Evolutionary conservation across 805 yeast genomes (phyloP).

Genomic region (Komagataella phaffii): DNA sequence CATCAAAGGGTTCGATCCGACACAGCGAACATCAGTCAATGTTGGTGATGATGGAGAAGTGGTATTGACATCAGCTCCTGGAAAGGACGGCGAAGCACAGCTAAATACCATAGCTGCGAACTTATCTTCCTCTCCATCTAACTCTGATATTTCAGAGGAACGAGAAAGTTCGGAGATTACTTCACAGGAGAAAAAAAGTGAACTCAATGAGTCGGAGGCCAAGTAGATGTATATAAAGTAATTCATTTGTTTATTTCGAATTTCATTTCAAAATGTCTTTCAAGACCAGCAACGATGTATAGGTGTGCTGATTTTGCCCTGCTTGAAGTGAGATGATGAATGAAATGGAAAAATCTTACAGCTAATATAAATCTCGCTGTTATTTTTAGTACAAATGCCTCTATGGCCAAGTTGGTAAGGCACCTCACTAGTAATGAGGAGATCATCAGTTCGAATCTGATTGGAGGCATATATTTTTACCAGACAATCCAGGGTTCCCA

Average conservation of each 20-base stretch:
- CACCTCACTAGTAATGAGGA: constrained; percentile 1
- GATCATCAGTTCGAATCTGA: constrained; percentile 1
- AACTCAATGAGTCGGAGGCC: neutral
- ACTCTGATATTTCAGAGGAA: neutral
- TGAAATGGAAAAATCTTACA: no score
- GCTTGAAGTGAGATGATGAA: no score
- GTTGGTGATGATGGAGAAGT: neutral
- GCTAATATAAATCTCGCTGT: no score
- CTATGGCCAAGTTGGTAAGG: constrained; percentile 1
- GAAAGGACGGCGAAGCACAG: neutral
- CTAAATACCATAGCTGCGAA: neutral
- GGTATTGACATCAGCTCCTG: neutral
- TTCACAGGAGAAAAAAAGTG: neutral
- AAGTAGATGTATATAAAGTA: neutral
- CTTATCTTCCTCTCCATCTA: neutral
- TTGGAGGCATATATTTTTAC: neutral
- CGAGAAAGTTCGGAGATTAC: neutral
- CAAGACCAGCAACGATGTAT: no score
- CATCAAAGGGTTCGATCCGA: neutral
- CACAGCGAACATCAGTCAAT: neutral
- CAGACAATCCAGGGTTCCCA: no score
- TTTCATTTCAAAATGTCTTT: no score
- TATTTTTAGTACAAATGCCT: neutral
- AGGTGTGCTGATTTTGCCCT: no score
- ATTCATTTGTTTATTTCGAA: no score